phyloP scores from a whole-genome alignment of 345 rosid species.

The Citrus sinensis region DVS_A1.0 CM039163.1:51246501-51247000 shows the following conservation, averaged over 20 bases:
- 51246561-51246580: constrained; percentile 1
- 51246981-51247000: constrained; percentile 1
- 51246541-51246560: constrained; percentile 12
- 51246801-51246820: not conserved
- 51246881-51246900: constrained; percentile 13
- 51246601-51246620: constrained; percentile 10
- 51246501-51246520: constrained; percentile 8
- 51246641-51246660: not conserved
- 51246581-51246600: constrained; percentile 20
- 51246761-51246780: too few relatives aligned
- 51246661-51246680: constrained; percentile 14
- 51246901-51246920: not conserved
- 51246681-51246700: constrained; percentile 24
- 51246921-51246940: constrained; percentile 10
- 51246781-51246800: not conserved
- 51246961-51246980: not conserved
- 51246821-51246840: not conserved
- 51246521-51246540: constrained; percentile 12
- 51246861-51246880: not conserved
- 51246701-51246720: constrained; percentile 20
- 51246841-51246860: constrained; percentile 10
- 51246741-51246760: constrained; percentile 18
- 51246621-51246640: not conserved
- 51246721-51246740: constrained; percentile 6
- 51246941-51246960: constrained; percentile 14